phyloP scores from a whole-genome alignment of 1,284 basidiomycete species.

The Marasmius oreades region DNA sequence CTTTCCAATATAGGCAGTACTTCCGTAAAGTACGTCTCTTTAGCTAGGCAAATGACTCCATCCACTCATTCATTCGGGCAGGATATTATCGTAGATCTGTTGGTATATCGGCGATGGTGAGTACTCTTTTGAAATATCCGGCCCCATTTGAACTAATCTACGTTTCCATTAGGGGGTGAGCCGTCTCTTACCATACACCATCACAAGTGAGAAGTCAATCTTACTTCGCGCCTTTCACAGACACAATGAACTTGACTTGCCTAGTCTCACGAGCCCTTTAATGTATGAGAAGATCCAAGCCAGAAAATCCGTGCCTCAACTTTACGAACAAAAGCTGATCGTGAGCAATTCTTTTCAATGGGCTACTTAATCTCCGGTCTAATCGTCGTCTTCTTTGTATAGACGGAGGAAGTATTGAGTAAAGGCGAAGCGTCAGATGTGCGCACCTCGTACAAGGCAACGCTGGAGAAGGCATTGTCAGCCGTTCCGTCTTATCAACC shows the following conservation, averaged over 20 bases:
- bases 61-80: constrained; percentile 20
- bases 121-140: constrained; percentile 16
- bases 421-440: constrained; percentile 43
- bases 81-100: constrained; percentile 84
- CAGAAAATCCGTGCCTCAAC: constrained; percentile 71
- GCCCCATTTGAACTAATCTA: neutral
- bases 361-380: neutral
- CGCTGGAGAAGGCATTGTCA: constrained; percentile 59
- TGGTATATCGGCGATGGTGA: constrained; percentile 83
- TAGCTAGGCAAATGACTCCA: neutral
- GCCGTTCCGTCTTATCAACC: constrained; percentile 48
- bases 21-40: constrained; percentile 61
- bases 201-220: neutral
- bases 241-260: constrained; percentile 90
- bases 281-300: constrained; percentile 87
- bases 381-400: neutral
- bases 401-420: constrained; percentile 58
- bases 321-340: constrained; percentile 78
- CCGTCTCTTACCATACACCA: neutral
- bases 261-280: constrained; percentile 83
- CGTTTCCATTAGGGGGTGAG: constrained; percentile 30
- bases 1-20: constrained; percentile 79
- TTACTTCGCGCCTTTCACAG: constrained; percentile 30
- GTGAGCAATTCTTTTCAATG: constrained; percentile 36
- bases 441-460: constrained; percentile 54